Conservation (phyloP, 495 filamentous ascomycete species). For the Xanthoparmelia taractica region DNA sequence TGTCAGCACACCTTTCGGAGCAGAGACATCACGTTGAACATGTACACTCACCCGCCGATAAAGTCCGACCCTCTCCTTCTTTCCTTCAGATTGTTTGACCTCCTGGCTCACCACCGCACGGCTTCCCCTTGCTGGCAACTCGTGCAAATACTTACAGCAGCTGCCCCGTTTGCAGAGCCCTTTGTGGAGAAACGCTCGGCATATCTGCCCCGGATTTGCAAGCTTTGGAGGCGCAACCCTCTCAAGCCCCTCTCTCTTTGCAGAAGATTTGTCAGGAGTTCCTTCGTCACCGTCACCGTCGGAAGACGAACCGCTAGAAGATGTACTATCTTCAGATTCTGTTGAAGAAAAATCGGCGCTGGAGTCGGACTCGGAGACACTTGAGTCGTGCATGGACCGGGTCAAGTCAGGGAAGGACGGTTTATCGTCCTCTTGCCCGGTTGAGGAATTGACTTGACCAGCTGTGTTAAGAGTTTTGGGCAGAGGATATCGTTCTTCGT, state of each 20-base stretch:
- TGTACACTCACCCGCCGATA: constrained; percentile 15
- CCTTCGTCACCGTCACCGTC: constrained; percentile 33
- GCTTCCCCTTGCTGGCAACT: constrained; percentile 12
- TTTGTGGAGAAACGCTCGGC: constrained; percentile 9
- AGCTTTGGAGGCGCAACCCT: constrained; percentile 31
- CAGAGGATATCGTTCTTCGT: constrained; percentile 3
- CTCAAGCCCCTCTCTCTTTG: constrained; percentile 38
- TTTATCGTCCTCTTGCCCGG: neutral
- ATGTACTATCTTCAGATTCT: constrained; percentile 31
- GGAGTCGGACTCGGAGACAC: constrained; percentile 36
- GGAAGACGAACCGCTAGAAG: constrained; percentile 33
- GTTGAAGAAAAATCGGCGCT: constrained; percentile 32
- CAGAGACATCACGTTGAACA: neutral
- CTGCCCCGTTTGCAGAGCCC: constrained; percentile 16
- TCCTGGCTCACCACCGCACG: neutral
- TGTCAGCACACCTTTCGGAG: constrained; percentile 17
- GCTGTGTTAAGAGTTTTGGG: neutral
- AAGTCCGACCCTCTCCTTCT: constrained; percentile 16
- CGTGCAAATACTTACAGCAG: constrained; percentile 7
- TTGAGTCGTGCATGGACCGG: constrained; percentile 6
- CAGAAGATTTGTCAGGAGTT: constrained; percentile 38
- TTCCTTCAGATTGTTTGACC: neutral
- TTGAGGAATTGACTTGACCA: neutral
- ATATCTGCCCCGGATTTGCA: constrained; percentile 9
- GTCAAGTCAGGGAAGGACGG: neutral